Base-by-base conservation (phyloP, 1,139 yeast genomes). In the Zygoascus meyerae region DNA sequence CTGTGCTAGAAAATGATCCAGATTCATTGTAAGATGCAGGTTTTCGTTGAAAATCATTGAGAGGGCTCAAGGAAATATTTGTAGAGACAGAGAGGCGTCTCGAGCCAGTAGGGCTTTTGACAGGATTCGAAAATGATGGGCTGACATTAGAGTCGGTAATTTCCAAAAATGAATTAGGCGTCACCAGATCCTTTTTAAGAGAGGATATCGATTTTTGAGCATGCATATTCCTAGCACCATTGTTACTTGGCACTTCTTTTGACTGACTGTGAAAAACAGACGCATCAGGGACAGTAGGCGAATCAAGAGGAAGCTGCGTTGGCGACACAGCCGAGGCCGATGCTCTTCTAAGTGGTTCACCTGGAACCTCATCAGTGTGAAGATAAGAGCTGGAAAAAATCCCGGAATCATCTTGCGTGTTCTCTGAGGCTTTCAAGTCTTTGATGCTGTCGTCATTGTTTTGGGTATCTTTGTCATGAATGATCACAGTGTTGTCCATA, bases 331-430 rank as follows among this genome's bases (percentile, higher is more conserved):
- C 26, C 34, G 31, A 4, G 40, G 44, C 14, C 2, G 39, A 35
- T 5, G 49, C 40, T 35, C 55, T 56, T 3, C 57, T 48, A 17
- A 55, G 61, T 16, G 54, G 42, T 29, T 53, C 56, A 3, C 53
- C 55, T 11, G 56, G 39, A 17, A 35, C 39, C 6, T 46, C 52
- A 42, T 58, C 62, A 6, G 55, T 45, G 9, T 48, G 51, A 36
- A 57, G 48, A 43, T 59, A 60, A 2, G 58, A 46, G 33, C 57
- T 55, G 1, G 62, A 55, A 39, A 60, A 55, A 9, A 56, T 34
- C 4, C 18, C 39, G n/a, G 39, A 35, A 15, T 14, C 30, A 9
- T 29, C 21, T 33, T 33, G 40, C 9, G 44, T 34, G 18, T 48
- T 55, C 2, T 49, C 52, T 17, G 47, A 51, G 21, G 42, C 53